Evolutionary conservation across 2,329 filamentous ascomycete genomes (phyloP).

Genomic region (Neonectria coccinea): DNA sequence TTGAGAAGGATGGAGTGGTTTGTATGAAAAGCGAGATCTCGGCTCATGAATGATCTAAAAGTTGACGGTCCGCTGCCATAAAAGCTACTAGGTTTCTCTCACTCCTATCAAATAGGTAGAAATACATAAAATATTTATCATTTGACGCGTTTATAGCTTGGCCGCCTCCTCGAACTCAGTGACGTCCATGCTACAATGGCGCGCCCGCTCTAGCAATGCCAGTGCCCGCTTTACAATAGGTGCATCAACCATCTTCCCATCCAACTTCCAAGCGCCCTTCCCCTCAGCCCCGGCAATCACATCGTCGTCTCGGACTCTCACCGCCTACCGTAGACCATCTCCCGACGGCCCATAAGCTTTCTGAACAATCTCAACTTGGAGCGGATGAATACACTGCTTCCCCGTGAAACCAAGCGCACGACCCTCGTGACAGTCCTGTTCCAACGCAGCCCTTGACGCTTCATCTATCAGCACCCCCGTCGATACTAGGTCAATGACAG

Average conservation of each 20-base stretch:
- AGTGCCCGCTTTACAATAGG: conserved; percentile 18
- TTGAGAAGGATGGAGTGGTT: conserved; percentile 54
- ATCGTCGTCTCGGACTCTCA: conserved; percentile 10
- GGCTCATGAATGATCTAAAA: conserved; percentile 1
- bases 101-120: not conserved
- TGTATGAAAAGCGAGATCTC: conserved; percentile 54
- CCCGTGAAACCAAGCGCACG: conserved; percentile 25
- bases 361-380: conserved; percentile 20
- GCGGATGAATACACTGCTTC: conserved; percentile 26
- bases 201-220: conserved; percentile 13
- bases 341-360: conserved; percentile 16
- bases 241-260: conserved; percentile 26
- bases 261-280: conserved; percentile 25
- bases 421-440: conserved; percentile 12
- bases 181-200: conserved; percentile 10
- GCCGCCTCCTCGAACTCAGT: not conserved
- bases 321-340: conserved; percentile 8
- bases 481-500: conserved; percentile 13
- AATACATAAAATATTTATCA: not conserved
- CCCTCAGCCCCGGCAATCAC: conserved; percentile 1
- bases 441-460: conserved; percentile 6
- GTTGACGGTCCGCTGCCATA: no score
- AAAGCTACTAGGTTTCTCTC: not conserved
- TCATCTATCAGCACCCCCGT: conserved; percentile 1
- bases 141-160: not conserved